Conservation (phyloP, 1,284 basidiomycete species). For the Fistulinella cinereoalba region DNA sequence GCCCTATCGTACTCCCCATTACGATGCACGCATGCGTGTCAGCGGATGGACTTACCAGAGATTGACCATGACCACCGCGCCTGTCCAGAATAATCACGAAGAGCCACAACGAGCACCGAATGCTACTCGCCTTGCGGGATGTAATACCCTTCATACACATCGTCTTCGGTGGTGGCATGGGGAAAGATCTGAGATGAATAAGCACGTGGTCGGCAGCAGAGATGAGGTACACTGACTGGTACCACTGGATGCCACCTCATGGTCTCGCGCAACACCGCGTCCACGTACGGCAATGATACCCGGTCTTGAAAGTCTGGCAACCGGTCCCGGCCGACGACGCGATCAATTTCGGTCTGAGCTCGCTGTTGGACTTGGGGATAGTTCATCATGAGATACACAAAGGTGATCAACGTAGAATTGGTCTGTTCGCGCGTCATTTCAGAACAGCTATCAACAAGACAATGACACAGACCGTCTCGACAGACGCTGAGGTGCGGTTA, state of each 20-base stretch:
- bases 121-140: too few species aligned
- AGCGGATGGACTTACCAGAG: conserved; percentile 12
- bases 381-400: conserved; percentile 36
- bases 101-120: neutral
- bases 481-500: conserved; percentile 16
- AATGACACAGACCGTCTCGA: conserved; percentile 20
- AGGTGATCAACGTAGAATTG: conserved; percentile 15
- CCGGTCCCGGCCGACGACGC: conserved; percentile 35
- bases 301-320: conserved; percentile 42
- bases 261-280: conserved; percentile 40
- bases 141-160: too few species aligned
- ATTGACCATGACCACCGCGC: conserved; percentile 14
- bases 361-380: conserved; percentile 33
- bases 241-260: conserved; percentile 22
- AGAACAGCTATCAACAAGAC: neutral
- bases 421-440: conserved; percentile 9
- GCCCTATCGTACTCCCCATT: conserved; percentile 16
- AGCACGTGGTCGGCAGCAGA: neutral
- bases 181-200: neutral
- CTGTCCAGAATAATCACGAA: neutral
- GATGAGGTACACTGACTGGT: conserved; percentile 14
- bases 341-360: conserved; percentile 41
- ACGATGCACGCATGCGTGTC: neutral
- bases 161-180: conserved; percentile 17
- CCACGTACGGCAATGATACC: conserved; percentile 36